phyloP scores from a whole-genome alignment of 148 eudicot genomes.

The Vaccinium corymbosum region DNA sequence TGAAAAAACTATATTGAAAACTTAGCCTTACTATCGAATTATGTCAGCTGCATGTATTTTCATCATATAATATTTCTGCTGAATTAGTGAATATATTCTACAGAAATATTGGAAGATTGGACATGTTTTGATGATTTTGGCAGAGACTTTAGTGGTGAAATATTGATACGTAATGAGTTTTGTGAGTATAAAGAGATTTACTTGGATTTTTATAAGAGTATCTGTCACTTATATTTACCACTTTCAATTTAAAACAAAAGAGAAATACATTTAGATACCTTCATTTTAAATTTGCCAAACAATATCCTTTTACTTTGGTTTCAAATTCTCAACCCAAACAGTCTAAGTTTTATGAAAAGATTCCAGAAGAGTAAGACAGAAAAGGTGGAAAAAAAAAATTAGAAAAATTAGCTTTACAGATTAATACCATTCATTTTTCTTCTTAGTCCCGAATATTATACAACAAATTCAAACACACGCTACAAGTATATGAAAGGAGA shows the following conservation, averaged over 20 bases:
- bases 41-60: no score
- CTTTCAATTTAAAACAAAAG: background rate
- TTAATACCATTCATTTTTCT: background rate
- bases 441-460: background rate
- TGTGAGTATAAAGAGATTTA: background rate
- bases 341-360: background rate
- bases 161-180: background rate
- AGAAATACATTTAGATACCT: background rate
- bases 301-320: background rate
- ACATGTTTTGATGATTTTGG: background rate
- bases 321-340: background rate
- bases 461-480: background rate
- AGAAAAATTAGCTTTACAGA: background rate
- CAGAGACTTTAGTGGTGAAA: background rate
- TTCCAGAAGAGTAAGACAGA: background rate
- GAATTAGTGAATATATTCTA: background rate
- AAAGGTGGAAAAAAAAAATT: background rate
- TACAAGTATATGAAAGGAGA: background rate
- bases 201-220: background rate
- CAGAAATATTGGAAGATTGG: background rate
- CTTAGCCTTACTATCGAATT: no score
- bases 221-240: background rate
- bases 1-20: no score
- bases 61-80: background rate
- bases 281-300: background rate